Conservation (phyloP, 2,329 filamentous ascomycete genomes). For the Pyrenophora seminiperda region DNA sequence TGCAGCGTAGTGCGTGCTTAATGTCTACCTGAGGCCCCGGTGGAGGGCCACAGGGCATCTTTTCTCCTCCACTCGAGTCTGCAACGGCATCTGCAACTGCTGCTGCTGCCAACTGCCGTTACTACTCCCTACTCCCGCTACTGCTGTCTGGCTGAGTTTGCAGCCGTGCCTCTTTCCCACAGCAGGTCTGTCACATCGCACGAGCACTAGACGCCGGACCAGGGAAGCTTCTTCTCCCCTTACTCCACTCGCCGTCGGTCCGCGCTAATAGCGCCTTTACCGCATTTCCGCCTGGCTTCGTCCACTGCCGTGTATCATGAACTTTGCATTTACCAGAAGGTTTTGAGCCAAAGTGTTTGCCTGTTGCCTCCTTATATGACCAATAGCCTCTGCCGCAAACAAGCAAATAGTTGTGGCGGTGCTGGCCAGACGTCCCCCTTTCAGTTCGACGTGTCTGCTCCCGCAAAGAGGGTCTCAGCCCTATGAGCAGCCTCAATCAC, state of each 20-base stretch:
- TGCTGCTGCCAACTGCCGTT: slow-evolving; percentile 18
- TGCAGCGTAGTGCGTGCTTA: slow-evolving; percentile 35
- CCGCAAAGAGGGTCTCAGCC: slow-evolving; percentile 9
- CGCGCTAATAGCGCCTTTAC: slow-evolving; percentile 23
- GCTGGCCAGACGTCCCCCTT: slow-evolving; percentile 22
- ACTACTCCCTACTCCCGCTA: slow-evolving; percentile 9
- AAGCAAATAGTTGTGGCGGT: slow-evolving; percentile 29
- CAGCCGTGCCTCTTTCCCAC: slow-evolving; percentile 17
- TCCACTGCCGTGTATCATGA: slow-evolving; percentile 39
- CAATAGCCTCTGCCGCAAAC: not conserved
- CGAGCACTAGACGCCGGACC: slow-evolving; percentile 2
- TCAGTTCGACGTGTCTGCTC: slow-evolving; percentile 15
- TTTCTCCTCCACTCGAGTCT: slow-evolving; percentile 27
- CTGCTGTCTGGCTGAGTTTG: slow-evolving; percentile 4
- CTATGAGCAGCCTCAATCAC: slow-evolving; percentile 15
- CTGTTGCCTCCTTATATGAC: slow-evolving; percentile 3
- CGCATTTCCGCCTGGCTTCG: slow-evolving; percentile 24
- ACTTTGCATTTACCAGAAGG: slow-evolving; percentile 15
- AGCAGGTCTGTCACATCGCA: not conserved
- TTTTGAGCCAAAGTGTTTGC: slow-evolving; percentile 7
- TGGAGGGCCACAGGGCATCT: slow-evolving; percentile 19
- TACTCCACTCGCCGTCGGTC: slow-evolving; percentile 22
- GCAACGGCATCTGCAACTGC: slow-evolving; percentile 18
- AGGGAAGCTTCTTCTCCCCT: slow-evolving; percentile 5
- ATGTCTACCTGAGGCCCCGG: slow-evolving; percentile 40